Conservation (phyloP, 148 eudicot species). For the Rhododendron simsii region DNA sequence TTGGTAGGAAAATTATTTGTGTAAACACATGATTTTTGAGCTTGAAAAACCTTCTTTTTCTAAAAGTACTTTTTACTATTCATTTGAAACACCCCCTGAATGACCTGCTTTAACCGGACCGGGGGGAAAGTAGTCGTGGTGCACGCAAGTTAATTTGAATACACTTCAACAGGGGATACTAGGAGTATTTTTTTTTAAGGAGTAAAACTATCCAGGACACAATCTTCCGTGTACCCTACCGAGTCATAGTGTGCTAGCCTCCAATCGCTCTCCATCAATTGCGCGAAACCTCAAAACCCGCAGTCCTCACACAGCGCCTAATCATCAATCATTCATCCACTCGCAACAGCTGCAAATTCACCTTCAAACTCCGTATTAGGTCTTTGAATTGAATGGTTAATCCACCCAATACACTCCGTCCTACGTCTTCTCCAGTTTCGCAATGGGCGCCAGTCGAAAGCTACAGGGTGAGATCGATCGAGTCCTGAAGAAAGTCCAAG, state of each 20-base stretch:
- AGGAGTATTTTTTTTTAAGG: no score
- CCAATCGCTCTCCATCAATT: neutral
- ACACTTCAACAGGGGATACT: no score
- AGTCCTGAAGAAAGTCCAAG: constrained; percentile 94
- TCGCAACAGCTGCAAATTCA: neutral
- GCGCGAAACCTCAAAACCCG: neutral
- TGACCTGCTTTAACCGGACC: no score
- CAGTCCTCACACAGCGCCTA: neutral
- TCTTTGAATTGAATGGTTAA: constrained; percentile 5
- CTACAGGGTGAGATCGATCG: constrained; percentile 98
- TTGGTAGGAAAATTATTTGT: no score
- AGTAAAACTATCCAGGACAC: no score
- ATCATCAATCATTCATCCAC: no score
- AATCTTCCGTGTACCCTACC: neutral
- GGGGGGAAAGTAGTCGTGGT: no score
- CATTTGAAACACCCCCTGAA: no score
- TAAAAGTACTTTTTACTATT: no score
- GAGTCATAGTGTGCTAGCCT: neutral
- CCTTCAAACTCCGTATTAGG: neutral
- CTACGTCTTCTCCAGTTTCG: constrained; percentile 3
- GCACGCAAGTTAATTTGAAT: no score
- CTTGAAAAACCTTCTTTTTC: no score
- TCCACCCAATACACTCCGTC: neutral
- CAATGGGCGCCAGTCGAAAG: constrained; percentile 96
- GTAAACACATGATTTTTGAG: no score